Evolutionary conservation across 306 rosid species (phyloP), one percentile per base, ranked within the genome.

Genomic region (Canavalia gladiata): DNA sequence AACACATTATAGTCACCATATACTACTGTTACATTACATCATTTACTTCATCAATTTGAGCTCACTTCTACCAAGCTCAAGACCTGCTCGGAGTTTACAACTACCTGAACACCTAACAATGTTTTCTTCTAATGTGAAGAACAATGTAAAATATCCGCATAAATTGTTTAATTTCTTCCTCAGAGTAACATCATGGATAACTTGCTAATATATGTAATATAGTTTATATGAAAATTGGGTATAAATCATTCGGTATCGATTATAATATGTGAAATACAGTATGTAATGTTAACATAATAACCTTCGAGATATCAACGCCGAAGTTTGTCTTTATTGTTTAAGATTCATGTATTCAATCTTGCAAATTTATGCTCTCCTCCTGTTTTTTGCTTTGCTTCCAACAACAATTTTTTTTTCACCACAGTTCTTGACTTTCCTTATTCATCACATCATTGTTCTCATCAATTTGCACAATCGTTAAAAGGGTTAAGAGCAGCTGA

Each of bases 71-170:
- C 28, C 46, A 72, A 47, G 31, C 46, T 49, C 11, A 65, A 51
- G 55, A 39, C 59, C 59, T 13, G 28, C 12, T 68, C 28, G 55
- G 51, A 28, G 39, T 55, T 73, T 29, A 31, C 39, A 66, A 11
- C 58, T 10, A 49, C 52, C 18, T 34, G 7, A 71, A 72, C 73
- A 63, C 10, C 72, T 8, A 33, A 74, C 2, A 37, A 37, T 37
- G 6, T 57, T 43, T 70, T 4, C 51, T 60, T 35, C 49, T 43
- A 69, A 57, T 60, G 8, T 74, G 30, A 68, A 69, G 37, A 60
- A 35, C 10, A 30, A 1, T 25, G 58, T 33, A 45, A 63, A 52
- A 6, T 65, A 43, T 28, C 41, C 39, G 42, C 58, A 59, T 67
- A n/a, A 51, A 12, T 6, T 12, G 34, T 18, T 18, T 18, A 18